These are phyloP conservation scores for Hyaloraphidium curvatum DNA, from an alignment of 192 early-diverging fungal genomes.

Conservation along the genomic window DNA sequence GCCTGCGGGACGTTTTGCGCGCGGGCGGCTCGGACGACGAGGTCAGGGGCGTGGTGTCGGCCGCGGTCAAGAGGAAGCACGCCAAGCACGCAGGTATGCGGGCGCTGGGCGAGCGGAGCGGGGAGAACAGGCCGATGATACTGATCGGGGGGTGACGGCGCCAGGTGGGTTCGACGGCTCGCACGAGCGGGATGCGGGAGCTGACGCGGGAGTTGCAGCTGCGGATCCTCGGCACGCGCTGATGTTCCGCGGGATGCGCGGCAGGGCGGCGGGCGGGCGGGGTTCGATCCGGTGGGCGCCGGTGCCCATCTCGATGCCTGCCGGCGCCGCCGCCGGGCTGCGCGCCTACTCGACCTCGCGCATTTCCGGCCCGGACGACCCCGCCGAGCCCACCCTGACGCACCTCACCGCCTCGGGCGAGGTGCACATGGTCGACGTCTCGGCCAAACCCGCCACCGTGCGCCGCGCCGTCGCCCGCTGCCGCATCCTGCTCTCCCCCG, in stretches of 20 bases:
- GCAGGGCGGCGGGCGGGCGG: too few relatives aligned
- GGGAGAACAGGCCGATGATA: conserved; percentile 2
- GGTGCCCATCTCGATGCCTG: too few relatives aligned
- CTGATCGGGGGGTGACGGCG: conserved; percentile 3
- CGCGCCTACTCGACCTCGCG: too few relatives aligned
- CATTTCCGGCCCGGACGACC: too few relatives aligned
- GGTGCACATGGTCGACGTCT: conserved; percentile 1
- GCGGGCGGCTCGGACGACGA: neutral
- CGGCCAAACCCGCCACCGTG: neutral
- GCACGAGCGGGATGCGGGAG: neutral
- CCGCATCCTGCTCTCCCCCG: neutral
- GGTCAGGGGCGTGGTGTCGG: neutral
- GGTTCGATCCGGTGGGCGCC: too few relatives aligned
- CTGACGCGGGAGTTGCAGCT: neutral
- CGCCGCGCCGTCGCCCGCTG: neutral
- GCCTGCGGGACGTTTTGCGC: neutral
- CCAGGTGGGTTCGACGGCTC: neutral
- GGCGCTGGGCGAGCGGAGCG: neutral
- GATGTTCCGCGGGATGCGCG: too few relatives aligned
- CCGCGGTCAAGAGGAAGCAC: neutral
- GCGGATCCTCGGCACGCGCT: too few relatives aligned
- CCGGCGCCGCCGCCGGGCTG: too few relatives aligned
- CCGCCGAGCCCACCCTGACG: neutral
- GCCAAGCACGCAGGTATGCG: neutral
- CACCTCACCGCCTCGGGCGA: neutral